Conservation (phyloP, 139 green algal species). For the Chlamydomonas eustigma region DNA sequence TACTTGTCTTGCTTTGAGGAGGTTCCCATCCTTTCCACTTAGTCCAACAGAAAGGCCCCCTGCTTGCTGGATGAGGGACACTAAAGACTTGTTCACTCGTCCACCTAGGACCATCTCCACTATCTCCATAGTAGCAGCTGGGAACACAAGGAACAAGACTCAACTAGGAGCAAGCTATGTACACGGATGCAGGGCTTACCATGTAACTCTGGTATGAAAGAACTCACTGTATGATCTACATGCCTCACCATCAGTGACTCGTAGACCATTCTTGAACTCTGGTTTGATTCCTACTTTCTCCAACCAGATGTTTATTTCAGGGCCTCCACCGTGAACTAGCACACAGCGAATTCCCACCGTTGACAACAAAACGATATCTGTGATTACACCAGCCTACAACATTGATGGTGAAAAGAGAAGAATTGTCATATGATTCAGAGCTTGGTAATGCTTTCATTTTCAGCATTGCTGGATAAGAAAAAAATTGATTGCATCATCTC, state of each 20-base stretch:
- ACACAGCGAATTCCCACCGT: constrained; percentile 89
- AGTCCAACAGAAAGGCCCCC: constrained; percentile 92
- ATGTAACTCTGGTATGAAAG: too few species aligned
- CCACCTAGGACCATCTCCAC: constrained; percentile 98
- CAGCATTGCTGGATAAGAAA: too few species aligned
- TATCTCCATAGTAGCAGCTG: constrained; percentile 94
- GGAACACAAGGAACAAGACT: neutral
- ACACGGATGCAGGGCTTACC: too few species aligned
- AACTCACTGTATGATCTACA: too few species aligned
- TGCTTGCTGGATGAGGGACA: constrained; percentile 91
- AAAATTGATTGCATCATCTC: too few species aligned
- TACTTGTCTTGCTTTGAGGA: constrained; percentile 76
- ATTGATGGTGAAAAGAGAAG: neutral
- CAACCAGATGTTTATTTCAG: constrained; percentile 98
- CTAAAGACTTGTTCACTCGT: constrained; percentile 96
- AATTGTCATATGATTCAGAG: neutral
- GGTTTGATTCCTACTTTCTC: constrained; percentile 90
- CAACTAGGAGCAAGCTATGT: too few species aligned
- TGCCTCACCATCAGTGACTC: constrained; percentile 87
- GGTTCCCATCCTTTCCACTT: constrained; percentile 90
- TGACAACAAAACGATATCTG: constrained; percentile 92
- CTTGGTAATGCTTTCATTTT: too few species aligned
- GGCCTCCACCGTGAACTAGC: constrained; percentile 96
- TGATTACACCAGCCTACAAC: constrained; percentile 80
- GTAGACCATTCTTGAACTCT: constrained; percentile 94